Base-by-base conservation (phyloP, 257 asterid species). In the Primulina eburnea region DNA sequence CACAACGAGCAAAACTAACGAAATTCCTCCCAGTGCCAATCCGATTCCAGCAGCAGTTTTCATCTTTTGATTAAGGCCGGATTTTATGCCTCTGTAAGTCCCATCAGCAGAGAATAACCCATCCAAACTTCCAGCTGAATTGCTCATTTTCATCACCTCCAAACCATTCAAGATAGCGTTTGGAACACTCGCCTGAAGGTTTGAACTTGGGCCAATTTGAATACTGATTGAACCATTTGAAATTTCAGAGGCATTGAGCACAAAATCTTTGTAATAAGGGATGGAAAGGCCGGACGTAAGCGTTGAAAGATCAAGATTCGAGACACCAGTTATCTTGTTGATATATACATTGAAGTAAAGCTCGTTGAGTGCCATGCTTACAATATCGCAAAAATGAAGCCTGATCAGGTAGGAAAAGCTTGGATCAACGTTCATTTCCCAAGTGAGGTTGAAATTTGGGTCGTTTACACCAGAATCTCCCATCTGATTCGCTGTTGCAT, bases 131-230 rank as follows among this genome's bases (percentile, higher is more conserved):
- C 89, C 86, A 0, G 86, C 99, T 0, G 84, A 78, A 75, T 90
- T 91, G 86, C 97, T 90, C 72, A 90, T 12, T 87, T 93, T 93
- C 92, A 93, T 82, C 80, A 89, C 88, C 85, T 93, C 99, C 76
- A 93, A 33, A 2, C 96, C 97, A 59, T 93, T 93, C 7, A 93
- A 71, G 59, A 93, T 83, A n/a, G 99, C 97, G 57, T 90, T 89
- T 0, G 99, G 96, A 68, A 71, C 16, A 40, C 79, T 67, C 1
- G 96, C 67, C 30, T 68, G 86, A 2, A 81, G 30, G 12, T 85
- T 78, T 9, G 86, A 75, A 5, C 80, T 43, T 6, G 97, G 96
- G 0, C 99, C 99, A 9, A 90, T 93, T 62, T 93, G 96, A 30
- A 93, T 64, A 5, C 69, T 5, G 28, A 93, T 75, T 0, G 89